A percentile compares a stretch with the other conserved stretches of the same genome.
Evolutionary conservation across 768 basidiomycete species (phyloP).

Genomic region (Porphyrellus cyaneotinctus): DNA sequence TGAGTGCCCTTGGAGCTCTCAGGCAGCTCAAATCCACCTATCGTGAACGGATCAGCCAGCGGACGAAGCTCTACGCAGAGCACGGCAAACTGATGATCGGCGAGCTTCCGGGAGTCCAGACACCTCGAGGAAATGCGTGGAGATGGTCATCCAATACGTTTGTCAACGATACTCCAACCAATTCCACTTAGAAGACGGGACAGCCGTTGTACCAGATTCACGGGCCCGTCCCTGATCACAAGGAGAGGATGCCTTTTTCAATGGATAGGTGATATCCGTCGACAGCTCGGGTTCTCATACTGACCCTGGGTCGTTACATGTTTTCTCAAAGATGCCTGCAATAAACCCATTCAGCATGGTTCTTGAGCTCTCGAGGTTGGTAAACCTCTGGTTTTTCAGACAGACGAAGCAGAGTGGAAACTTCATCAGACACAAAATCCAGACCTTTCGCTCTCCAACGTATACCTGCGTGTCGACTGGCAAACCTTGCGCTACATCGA

Average conservation of each 20-base stretch:
- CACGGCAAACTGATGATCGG: slow-evolving; percentile 43
- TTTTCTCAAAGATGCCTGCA: slow-evolving; percentile 43
- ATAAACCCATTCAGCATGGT: slow-evolving; percentile 50
- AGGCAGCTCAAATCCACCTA: slow-evolving; percentile 50
- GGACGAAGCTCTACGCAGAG: slow-evolving; percentile 36
- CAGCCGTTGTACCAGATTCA: slow-evolving; percentile 45
- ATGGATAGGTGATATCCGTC: slow-evolving; percentile 41
- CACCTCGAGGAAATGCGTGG: slow-evolving; percentile 50
- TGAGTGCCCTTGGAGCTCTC: slow-evolving; percentile 31
- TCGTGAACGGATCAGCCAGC: slow-evolving; percentile 39
- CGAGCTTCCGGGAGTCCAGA: slow-evolving; percentile 43
- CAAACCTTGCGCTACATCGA: slow-evolving; percentile 49
- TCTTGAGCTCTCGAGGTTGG: slow-evolving; percentile 53
- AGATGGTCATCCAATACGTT: slow-evolving; percentile 54
- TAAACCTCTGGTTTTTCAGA: slow-evolving; percentile 43
- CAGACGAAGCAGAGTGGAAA: slow-evolving; percentile 36
- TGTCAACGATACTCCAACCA: slow-evolving; percentile 54
- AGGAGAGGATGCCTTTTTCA: slow-evolving; percentile 45
- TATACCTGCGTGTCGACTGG: slow-evolving; percentile 51
- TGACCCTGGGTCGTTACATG: slow-evolving; percentile 20
- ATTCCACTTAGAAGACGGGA: slow-evolving; percentile 48
- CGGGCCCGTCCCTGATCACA: slow-evolving; percentile 45
- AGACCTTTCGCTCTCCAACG: slow-evolving; percentile 36
- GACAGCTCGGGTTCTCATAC: neutral
- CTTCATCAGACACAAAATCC: slow-evolving; percentile 33